phyloP scores from a whole-genome alignment of 2,329 filamentous ascomycete species.

The Teratosphaeria epicoccoides region DNA sequence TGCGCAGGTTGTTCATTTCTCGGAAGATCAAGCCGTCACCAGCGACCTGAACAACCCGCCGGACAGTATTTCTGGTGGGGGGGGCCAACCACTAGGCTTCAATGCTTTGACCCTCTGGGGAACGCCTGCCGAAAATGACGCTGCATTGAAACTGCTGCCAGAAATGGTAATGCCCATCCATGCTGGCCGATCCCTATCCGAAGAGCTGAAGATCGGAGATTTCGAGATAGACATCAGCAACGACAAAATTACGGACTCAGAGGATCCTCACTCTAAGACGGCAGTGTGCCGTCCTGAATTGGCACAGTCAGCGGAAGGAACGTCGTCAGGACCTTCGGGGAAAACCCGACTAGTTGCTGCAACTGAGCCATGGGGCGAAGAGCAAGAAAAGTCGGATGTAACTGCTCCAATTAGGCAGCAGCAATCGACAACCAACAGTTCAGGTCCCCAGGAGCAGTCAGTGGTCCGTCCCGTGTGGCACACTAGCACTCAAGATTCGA shows the following conservation, averaged over 20 bases:
- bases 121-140: slow-evolving; percentile 10
- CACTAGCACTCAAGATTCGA: neutral
- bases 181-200: neutral
- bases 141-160: slow-evolving; percentile 11
- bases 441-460: neutral
- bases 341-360: neutral
- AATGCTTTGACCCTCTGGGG: slow-evolving; percentile 14
- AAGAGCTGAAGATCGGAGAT: neutral
- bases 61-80: neutral
- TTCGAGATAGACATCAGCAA: neutral
- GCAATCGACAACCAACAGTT: neutral
- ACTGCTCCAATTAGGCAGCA: neutral
- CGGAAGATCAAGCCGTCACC: neutral
- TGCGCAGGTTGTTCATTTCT: slow-evolving; percentile 8
- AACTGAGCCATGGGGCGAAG: neutral
- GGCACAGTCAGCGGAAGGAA: neutral
- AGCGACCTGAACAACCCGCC: neutral
- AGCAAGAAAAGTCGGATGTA: neutral
- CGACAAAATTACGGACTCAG: neutral
- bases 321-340: neutral
- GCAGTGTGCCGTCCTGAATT: neutral
- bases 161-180: slow-evolving; percentile 3
- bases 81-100: slow-evolving; percentile 5
- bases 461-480: neutral
- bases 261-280: neutral